Conservation (phyloP, 1,139 yeast genomes). For the Torulaspora globosa region DNA sequence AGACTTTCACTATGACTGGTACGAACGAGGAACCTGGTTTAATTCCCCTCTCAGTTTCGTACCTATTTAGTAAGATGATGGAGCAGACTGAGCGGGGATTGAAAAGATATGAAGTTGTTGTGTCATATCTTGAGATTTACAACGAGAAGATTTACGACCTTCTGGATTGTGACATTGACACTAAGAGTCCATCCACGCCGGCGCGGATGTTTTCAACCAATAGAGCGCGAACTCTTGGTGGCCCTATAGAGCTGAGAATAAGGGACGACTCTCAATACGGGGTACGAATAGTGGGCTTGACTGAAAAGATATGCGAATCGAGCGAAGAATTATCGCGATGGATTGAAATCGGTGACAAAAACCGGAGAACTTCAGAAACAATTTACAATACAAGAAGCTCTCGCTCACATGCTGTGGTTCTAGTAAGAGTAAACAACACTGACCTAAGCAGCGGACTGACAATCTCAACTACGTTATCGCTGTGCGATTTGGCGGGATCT, state of each 20-base stretch:
- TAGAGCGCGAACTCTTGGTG: conserved; percentile 6
- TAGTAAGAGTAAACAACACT: conserved; percentile 53
- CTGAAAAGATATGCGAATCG: conserved; percentile 53
- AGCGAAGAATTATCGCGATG: conserved; percentile 58
- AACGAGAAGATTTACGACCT: conserved; percentile 82
- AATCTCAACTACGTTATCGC: conserved; percentile 61
- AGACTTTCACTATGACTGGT: conserved; percentile 79
- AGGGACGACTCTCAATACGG: conserved; percentile 74
- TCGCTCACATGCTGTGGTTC: conserved; percentile 88
- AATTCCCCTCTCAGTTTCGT: conserved; percentile 67
- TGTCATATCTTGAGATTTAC: conserved; percentile 83
- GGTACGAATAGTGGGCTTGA: conserved; percentile 71
- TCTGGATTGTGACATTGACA: conserved; percentile 38
- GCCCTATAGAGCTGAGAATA: conserved; percentile 53
- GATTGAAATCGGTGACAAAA: conserved; percentile 65
- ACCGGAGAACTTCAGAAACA: conserved; percentile 80
- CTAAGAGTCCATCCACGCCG: conserved; percentile 10
- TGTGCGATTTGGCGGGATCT: conserved; percentile 95
- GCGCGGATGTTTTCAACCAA: conserved; percentile 10
- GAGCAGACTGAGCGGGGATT: conserved; percentile 24
- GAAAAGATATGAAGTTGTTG: conserved; percentile 45
- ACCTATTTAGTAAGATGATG: conserved; percentile 54
- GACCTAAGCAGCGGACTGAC: conserved; percentile 44
- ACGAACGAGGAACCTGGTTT: conserved; percentile 65
- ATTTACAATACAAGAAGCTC: conserved; percentile 82